A percentile compares a stretch with the other conserved stretches of the same genome.
Evolutionary conservation across 768 basidiomycete species (phyloP).

Genomic region (Pilatotrama ljubarskyi): DNA sequence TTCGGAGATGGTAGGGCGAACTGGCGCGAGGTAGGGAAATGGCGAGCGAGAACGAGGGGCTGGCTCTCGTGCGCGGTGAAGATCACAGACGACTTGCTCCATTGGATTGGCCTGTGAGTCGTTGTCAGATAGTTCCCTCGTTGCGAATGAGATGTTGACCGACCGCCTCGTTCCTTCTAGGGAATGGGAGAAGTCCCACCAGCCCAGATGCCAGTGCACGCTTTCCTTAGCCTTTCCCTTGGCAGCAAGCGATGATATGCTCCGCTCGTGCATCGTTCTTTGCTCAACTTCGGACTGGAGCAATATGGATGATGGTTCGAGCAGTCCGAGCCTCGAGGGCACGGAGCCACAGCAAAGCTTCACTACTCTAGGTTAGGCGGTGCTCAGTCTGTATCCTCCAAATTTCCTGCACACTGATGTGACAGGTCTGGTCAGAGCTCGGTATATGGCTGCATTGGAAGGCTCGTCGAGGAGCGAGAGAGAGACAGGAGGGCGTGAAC

Average conservation of each 20-base stretch:
- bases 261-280: slow-evolving; percentile 23
- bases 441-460: too few species aligned
- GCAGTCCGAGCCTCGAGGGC: background rate
- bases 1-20: slow-evolving; percentile 58
- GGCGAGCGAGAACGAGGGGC: slow-evolving; percentile 58
- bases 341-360: too few species aligned
- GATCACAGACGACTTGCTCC: slow-evolving; percentile 69
- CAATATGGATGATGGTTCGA: background rate
- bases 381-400: too few species aligned
- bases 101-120: slow-evolving; percentile 58
- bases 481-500: too few species aligned
- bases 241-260: slow-evolving; percentile 35
- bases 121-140: background rate
- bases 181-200: slow-evolving; percentile 75
- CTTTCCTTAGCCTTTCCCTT: slow-evolving; percentile 58
- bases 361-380: too few species aligned
- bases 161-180: slow-evolving; percentile 58
- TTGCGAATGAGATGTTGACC: slow-evolving; percentile 7
- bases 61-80: slow-evolving; percentile 67
- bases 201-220: slow-evolving; percentile 58
- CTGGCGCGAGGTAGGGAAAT: slow-evolving; percentile 70
- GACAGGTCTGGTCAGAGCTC: too few species aligned
- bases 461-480: too few species aligned
- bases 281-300: too few species aligned
- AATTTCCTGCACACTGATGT: too few species aligned